Evolutionary conservation across 129 eudicot species (phyloP), one percentile per base, ranked within the genome.

Genomic region (Ambrosia trifida): DNA sequence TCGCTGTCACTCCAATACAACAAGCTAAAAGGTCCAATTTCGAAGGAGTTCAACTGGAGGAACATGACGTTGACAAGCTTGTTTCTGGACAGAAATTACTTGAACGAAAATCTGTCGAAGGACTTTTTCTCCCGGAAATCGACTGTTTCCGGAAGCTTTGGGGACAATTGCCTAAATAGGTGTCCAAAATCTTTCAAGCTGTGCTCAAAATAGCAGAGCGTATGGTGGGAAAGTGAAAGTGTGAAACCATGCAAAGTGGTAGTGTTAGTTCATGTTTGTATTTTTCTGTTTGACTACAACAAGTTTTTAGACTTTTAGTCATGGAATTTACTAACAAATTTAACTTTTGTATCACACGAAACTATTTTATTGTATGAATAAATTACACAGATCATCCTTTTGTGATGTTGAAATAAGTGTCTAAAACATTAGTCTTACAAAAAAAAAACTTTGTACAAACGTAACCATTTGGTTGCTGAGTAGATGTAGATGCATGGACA

Each of bases 21-120:
- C 79, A 57, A 70, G 28, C 63, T 93, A 43, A 88, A 82, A 14
- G 98, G 98, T 13, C 92, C 88, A 57, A 85, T 93, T 56, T 92
- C 98, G 38, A 56, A 62, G 84, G 81, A 83, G 79, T 89, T 52
- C 79, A 78, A 90, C 69, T 54, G 11, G 44, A 40, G 79, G 58
- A 85, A 75, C 65, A 71, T 63, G 54, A 64, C 80, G 0, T 67
- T 93, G 24, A 77, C 60, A 68, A 75, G 96, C 46, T 45, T 93
- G 74, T 89, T 56, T 60, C 83, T 93, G 17, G 98, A 93, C 7
- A 96, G 96, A 12, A 93, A 93, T 80, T 93, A 50, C 83, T 67
- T 93, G 36, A 89, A 74, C 51, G 98, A 96, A 69, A 77, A 73
- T 72, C 96, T 96, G 80, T 95, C 98, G 76, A 75, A 74, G 54